These are phyloP conservation scores for Schoenoplectus triqueter DNA, from an alignment of 202 grass and related monocot species.

Conservation along the genomic window DNA sequence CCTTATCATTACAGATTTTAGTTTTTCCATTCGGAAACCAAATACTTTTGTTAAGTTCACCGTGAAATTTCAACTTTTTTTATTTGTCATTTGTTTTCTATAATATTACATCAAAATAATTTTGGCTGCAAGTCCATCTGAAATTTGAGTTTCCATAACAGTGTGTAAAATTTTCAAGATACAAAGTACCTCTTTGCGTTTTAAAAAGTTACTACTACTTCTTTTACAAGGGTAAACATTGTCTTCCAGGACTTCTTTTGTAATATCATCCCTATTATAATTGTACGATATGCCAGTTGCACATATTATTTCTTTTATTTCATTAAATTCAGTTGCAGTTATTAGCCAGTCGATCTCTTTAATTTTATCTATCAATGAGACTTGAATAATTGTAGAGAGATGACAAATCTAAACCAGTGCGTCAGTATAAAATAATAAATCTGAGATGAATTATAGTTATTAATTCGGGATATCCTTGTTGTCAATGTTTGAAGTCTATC, in stretches of 20 bases:
- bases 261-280: not conserved
- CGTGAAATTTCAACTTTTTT: not conserved
- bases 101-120: not conserved
- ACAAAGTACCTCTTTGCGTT: not conserved
- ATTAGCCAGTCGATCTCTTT: not conserved
- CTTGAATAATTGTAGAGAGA: not conserved
- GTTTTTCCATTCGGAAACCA: not conserved
- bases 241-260: not conserved
- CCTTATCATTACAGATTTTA: not conserved
- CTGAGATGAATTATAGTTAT: not conserved
- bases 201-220: not conserved
- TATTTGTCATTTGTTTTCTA: not conserved
- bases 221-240: not conserved
- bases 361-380: not conserved
- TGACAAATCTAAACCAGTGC: not conserved
- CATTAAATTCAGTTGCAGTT: constrained; percentile 13
- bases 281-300: not conserved
- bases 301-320: not conserved
- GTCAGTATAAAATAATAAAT: not conserved
- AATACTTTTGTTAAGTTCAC: not conserved
- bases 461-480: not conserved
- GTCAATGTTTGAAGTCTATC: not conserved
- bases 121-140: not conserved
- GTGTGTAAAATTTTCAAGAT: not conserved
- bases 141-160: not conserved